These are phyloP conservation scores for Verticillium klebahnii DNA, from an alignment of 2,329 filamentous ascomycete species.

Conservation along the genomic window DNA sequence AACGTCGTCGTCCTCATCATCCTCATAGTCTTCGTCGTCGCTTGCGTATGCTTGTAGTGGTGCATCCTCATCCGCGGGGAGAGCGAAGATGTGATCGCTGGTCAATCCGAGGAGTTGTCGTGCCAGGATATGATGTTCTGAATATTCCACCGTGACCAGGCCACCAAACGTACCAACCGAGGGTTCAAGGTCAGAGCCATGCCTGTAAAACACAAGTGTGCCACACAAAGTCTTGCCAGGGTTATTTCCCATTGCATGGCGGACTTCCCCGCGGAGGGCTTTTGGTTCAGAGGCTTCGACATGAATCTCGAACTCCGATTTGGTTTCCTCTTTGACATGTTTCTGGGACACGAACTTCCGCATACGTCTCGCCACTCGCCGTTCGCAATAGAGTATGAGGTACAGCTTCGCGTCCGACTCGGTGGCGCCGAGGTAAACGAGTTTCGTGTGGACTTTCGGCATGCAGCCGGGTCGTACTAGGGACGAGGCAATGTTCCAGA, in stretches of 20 bases:
- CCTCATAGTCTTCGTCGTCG: neutral
- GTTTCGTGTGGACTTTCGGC: conserved; percentile 1
- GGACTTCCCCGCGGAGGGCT: neutral
- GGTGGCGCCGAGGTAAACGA: conserved; percentile 1
- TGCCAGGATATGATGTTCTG: too few species aligned
- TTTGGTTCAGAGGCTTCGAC: neutral
- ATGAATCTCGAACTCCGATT: neutral
- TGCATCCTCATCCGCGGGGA: neutral
- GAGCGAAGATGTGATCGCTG: neutral
- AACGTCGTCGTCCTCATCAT: neutral
- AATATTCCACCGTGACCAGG: neutral
- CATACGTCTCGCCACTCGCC: neutral
- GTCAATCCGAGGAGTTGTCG: neutral
- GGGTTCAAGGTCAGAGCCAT: neutral
- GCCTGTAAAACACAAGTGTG: neutral
- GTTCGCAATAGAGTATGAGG: conserved; percentile 4
- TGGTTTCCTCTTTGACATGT: conserved; percentile 1
- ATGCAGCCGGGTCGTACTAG: neutral
- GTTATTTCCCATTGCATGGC: neutral
- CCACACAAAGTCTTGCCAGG: neutral
- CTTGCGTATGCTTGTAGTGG: neutral
- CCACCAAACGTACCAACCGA: neutral
- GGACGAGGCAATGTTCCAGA: neutral
- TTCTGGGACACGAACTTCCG: conserved; percentile 4
- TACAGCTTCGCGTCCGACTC: conserved; percentile 2